These are phyloP conservation scores for Erythrobasidium yunnanense DNA, from an alignment of 768 basidiomycete genomes.

Conservation along the genomic window DNA sequence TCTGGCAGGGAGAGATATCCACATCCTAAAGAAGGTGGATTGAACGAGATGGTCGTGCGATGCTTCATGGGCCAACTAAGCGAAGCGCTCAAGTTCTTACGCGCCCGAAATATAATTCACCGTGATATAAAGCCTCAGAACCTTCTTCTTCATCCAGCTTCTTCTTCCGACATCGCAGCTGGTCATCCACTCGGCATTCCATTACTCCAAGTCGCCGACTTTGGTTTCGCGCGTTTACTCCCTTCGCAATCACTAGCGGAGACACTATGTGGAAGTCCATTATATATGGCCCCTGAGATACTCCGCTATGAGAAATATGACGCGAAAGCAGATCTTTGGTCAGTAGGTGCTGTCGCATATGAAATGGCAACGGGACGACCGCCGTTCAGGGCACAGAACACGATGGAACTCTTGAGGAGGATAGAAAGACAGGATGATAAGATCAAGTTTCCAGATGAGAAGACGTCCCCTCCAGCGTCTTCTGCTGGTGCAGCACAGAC, in stretches of 20 bases:
- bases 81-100: conserved; percentile 81
- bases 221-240: conserved; percentile 87
- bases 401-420: conserved; percentile 84
- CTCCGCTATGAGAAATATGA: conserved; percentile 94
- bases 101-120: conserved; percentile 80
- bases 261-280: conserved; percentile 92
- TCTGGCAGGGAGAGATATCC: conserved; percentile 60
- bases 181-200: conserved; percentile 89
- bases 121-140: conserved; percentile 97
- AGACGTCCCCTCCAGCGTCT: conserved; percentile 22
- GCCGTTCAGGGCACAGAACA: conserved; percentile 89
- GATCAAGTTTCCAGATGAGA: conserved; percentile 85
- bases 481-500: conserved; percentile 47
- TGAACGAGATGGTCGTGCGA: conserved; percentile 79
- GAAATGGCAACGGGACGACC: conserved; percentile 90
- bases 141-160: conserved; percentile 72
- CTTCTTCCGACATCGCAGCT: conserved; percentile 63
- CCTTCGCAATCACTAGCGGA: conserved; percentile 92
- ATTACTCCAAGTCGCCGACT: conserved; percentile 92
- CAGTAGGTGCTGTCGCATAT: conserved; percentile 88
- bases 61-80: conserved; percentile 92
- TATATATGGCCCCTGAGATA: conserved; percentile 99
- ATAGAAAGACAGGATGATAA: conserved; percentile 76
- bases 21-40: conserved; percentile 78
- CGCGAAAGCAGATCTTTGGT: conserved; percentile 96